Percentiles rank a stretch among this genome's conserved stretches.
Conservation (phyloP, 2,329 filamentous ascomycete species). For the Didymella pinodella region DNA sequence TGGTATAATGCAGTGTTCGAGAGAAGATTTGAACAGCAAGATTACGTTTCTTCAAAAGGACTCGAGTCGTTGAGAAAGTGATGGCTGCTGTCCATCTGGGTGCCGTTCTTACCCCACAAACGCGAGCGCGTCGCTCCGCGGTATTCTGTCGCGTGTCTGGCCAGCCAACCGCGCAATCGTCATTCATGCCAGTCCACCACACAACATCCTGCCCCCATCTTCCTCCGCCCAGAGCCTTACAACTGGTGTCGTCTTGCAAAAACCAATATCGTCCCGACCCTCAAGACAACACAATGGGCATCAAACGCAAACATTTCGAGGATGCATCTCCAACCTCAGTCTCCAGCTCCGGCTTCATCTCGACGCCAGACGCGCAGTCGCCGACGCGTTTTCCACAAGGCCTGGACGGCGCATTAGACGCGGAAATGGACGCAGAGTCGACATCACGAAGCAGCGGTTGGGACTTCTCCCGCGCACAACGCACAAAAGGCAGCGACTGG, state of each 20-base stretch:
- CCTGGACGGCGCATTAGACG: conserved; percentile 34
- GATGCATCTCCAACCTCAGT: conserved; percentile 57
- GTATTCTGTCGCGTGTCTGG: conserved; percentile 27
- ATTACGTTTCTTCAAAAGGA: background rate
- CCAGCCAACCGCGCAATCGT: conserved; percentile 37
- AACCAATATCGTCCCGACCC: background rate
- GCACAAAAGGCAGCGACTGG: conserved; percentile 52
- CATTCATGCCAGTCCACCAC: conserved; percentile 19
- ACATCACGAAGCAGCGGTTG: conserved; percentile 28
- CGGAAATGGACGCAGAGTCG: conserved; percentile 35
- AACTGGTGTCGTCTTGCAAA: background rate
- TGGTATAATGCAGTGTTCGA: no score
- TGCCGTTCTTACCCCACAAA: conserved; percentile 25
- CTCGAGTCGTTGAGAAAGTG: background rate
- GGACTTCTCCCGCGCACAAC: conserved; percentile 38
- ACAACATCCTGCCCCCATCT: background rate
- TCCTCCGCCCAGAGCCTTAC: background rate
- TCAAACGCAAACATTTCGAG: conserved; percentile 66
- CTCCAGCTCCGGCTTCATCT: conserved; percentile 47
- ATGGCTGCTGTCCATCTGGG: background rate
- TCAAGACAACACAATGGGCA: conserved; percentile 54
- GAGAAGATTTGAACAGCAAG: background rate
- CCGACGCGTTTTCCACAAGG: conserved; percentile 35
- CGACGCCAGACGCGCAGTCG: conserved; percentile 43
- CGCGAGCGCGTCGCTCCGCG: conserved; percentile 32